Evolutionary conservation across 495 filamentous ascomycete genomes (phyloP), one percentile per base, ranked within the genome.

Genomic region (Tuber borchii): DNA sequence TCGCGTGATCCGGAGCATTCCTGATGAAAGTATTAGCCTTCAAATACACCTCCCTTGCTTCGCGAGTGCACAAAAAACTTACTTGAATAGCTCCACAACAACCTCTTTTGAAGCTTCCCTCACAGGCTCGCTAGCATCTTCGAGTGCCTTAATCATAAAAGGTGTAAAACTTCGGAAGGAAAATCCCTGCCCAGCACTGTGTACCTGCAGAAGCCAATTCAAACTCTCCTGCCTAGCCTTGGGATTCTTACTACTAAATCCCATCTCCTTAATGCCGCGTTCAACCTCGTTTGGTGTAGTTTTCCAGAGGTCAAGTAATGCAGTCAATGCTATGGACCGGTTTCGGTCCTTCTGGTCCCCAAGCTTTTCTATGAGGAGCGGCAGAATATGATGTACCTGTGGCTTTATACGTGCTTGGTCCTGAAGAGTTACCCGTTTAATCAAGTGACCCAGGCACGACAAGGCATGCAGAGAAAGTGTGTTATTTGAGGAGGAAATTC

Each of bases 311-410:
- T 95, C 95, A 12, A 87, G 87, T 73, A 98, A 87, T 40, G 91
- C 88, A 79, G 92, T 90, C 51, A 90, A 85, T 12, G 93, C 92
- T 74, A 93, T 86, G 34, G 85, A 82, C 73, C 93, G 89, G 75
- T 92, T 86, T 78, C 93, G 93, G 75, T 97, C 94, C 82, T 94
- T 94, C 77, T 89, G 89, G 82, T 98, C 95, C 37, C 93, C 93
- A 70, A 98, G 88, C 78, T 94, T 92, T 65, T 98, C 95, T 70
- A 93, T 84, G 61, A 97, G 87, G 40, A 93, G 82, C 2, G 93
- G 90, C 68, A 97, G 85, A 40, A 88, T 89, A 68, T 88, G 87
- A 6, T 87, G 87, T 26, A 91, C 90, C 76, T 90, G 86, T 51
- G 89, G 88, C n/a, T 90, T 83, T 70, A 92, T 84, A 77, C 87